These are phyloP conservation scores for Gaillardinia entomophila DNA, from an alignment of 805 yeast genomes.

Conservation along the genomic window DNA sequence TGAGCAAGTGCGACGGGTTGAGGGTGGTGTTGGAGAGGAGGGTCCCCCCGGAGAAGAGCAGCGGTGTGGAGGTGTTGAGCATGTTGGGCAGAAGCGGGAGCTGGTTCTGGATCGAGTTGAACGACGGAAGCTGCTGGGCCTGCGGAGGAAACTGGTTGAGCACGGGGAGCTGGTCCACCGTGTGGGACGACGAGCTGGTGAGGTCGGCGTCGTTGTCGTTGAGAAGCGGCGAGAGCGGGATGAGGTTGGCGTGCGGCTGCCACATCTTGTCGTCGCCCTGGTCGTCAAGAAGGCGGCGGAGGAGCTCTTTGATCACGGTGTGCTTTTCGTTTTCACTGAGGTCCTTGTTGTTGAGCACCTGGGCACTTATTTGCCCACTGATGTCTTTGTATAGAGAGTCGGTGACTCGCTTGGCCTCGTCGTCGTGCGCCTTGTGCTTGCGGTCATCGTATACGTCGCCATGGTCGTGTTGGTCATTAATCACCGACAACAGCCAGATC, in stretches of 20 bases:
- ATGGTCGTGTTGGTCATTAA: slow-evolving; percentile 59
- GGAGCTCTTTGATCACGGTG: slow-evolving; percentile 7
- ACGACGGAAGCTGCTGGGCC: slow-evolving; percentile 29
- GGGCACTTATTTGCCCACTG: slow-evolving; percentile 2
- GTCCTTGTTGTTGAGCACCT: slow-evolving; percentile 4
- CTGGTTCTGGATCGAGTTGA: slow-evolving; percentile 29
- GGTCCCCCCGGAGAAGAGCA: slow-evolving; percentile 3
- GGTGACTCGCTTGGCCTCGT: background rate
- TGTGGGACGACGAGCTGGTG: slow-evolving; percentile 11
- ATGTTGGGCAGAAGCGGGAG: slow-evolving; percentile 21
- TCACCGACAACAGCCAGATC: slow-evolving; percentile 56
- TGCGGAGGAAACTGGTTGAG: slow-evolving; percentile 17
- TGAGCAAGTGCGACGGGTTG: slow-evolving; percentile 21
- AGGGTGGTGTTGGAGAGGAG: slow-evolving; percentile 12
- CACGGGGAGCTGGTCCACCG: slow-evolving; percentile 1
- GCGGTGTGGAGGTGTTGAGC: slow-evolving; percentile 5
- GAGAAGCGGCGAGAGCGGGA: slow-evolving; percentile 24
- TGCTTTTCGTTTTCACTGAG: slow-evolving; percentile 7
- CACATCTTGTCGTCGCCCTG: slow-evolving; percentile 5
- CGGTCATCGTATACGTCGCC: too few relatives aligned
- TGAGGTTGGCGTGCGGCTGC: slow-evolving; percentile 12
- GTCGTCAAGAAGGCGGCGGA: slow-evolving; percentile 8
- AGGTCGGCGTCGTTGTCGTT: slow-evolving; percentile 21
- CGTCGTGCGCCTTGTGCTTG: background rate
- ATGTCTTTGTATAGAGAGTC: slow-evolving; percentile 1